A percentile compares a stretch with the other conserved stretches of the same genome.
These are phyloP conservation scores for Tubosaeta sp. DNA, from an alignment of 768 basidiomycete genomes.

Conservation along the genomic window DNA sequence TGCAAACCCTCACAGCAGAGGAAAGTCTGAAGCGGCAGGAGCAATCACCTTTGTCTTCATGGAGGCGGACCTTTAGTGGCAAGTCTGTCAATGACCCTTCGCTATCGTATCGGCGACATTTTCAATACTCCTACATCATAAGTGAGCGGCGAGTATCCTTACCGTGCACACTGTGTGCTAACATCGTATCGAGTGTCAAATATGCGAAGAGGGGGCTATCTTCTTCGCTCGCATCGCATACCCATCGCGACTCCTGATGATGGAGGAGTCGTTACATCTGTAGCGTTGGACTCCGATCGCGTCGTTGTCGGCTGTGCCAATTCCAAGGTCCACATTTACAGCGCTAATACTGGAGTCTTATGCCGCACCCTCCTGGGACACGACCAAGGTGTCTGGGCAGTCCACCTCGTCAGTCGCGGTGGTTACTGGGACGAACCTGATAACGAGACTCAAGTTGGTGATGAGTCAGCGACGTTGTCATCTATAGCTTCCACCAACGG, in stretches of 20 bases:
- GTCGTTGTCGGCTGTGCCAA: conserved; percentile 89
- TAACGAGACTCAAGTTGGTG: conserved; percentile 3
- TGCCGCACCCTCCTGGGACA: conserved; percentile 80
- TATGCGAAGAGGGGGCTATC: conserved; percentile 71
- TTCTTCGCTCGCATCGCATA: conserved; percentile 63
- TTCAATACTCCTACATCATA: conserved; percentile 67
- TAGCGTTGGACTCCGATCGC: conserved; percentile 79
- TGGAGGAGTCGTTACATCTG: conserved; percentile 76
- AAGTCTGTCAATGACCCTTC: conserved; percentile 1
- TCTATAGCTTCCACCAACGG: conserved; percentile 15
- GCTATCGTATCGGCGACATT: conserved; percentile 61
- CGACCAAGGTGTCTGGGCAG: conserved; percentile 88
- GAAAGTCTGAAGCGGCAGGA: conserved; percentile 28
- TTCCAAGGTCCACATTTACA: conserved; percentile 80
- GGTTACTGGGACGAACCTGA: conserved; percentile 37
- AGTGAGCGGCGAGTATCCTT: conserved; percentile 39
- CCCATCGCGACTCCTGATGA: conserved; percentile 40
- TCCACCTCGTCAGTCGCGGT: conserved; percentile 72
- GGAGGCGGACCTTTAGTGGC: conserved; percentile 16
- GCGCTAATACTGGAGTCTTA: conserved; percentile 70
- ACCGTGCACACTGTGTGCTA: background rate
- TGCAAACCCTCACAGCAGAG: conserved; percentile 35
- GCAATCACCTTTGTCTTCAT: conserved; percentile 20
- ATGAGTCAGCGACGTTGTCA: conserved; percentile 2
- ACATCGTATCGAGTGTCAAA: conserved; percentile 54